Evolutionary conservation across 1,284 basidiomycete species (phyloP), one percentile per base, ranked within the genome.

Genomic region (Malassezia slooffiae): DNA sequence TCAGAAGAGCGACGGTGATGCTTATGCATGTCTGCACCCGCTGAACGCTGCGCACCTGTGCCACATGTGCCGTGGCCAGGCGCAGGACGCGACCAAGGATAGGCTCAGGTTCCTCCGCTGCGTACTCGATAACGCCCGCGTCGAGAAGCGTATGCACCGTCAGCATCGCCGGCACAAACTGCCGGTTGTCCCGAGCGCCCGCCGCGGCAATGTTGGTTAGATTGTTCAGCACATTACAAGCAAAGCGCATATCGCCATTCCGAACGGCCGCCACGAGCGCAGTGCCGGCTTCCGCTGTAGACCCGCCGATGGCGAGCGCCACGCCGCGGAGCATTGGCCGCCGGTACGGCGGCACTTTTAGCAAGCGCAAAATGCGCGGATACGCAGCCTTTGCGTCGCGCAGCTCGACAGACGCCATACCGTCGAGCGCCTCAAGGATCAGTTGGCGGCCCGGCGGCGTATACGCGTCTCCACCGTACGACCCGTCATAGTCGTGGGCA

Each of bases 131-230:
- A 3, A 45, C 45, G 2, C 48, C 59, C 17, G 47, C 45, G 15
- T 64, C 61, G 33, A 64, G 39, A 4, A 64, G 23, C 13, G 58
- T 46, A 12, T 48, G 52, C 10, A 51, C 39, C 3, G 55, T 52
- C 13, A 34, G 26, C 1, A 62, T 22, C 12, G 47, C 36, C 10
- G 62, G 58, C 4, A 65, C 33, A 26, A 60, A 55, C 15, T 52
- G 38, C 1, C 56, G 39, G 38, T 63, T 65, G 24, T 60, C 43
- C 13, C 50, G 48, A 23, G 55, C 57, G 13, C 54, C 34, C 4
- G 27, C 8, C 17, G 40, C 44, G 13, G 48, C 53, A 4, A 54
- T n/a, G n/a, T n/a, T n/a, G n/a, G n/a, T n/a, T n/a, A n/a, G n/a
- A n/a, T n/a, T n/a, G n/a, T n/a, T n/a, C n/a, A n/a, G n/a, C n/a